phyloP scores from a whole-genome alignment of 2,329 filamentous ascomycete genomes.

The Claviceps sorghi region DNA sequence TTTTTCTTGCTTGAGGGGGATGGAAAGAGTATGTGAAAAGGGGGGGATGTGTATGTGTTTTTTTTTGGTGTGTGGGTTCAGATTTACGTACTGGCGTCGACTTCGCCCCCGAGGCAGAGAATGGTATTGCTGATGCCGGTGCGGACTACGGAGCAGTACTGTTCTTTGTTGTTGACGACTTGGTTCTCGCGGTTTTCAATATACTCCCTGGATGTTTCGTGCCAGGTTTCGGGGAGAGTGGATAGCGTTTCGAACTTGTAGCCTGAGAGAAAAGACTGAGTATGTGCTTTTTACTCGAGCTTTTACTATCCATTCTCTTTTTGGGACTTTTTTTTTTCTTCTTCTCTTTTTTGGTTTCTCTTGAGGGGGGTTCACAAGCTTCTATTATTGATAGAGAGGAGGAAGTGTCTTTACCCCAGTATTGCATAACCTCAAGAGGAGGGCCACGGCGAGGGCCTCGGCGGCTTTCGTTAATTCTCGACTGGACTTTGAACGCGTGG shows the following conservation, averaged over 20 bases:
- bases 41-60: background rate
- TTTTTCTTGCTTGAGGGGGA: background rate
- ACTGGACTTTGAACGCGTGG: slow-evolving; percentile 53
- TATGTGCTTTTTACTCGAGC: background rate
- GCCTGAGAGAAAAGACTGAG: slow-evolving; percentile 31
- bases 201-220: slow-evolving; percentile 52
- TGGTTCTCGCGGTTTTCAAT: slow-evolving; percentile 64
- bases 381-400: background rate
- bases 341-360: background rate
- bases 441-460: slow-evolving; percentile 22
- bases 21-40: background rate
- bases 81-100: slow-evolving; percentile 55
- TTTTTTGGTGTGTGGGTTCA: background rate
- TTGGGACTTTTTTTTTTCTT: background rate
- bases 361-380: too few relatives aligned
- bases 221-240: slow-evolving; percentile 62
- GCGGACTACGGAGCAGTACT: slow-evolving; percentile 88
- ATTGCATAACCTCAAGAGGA: slow-evolving; percentile 72
- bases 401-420: slow-evolving; percentile 51
- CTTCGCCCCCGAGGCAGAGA: slow-evolving; percentile 79
- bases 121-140: slow-evolving; percentile 67
- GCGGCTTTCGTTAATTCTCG: slow-evolving; percentile 39
- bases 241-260: slow-evolving; percentile 93
- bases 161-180: slow-evolving; percentile 73
- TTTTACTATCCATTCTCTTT: too few relatives aligned